Base-by-base conservation (phyloP, 306 rosid genomes). In the Ammopiptanthus mongolicus region DNA sequence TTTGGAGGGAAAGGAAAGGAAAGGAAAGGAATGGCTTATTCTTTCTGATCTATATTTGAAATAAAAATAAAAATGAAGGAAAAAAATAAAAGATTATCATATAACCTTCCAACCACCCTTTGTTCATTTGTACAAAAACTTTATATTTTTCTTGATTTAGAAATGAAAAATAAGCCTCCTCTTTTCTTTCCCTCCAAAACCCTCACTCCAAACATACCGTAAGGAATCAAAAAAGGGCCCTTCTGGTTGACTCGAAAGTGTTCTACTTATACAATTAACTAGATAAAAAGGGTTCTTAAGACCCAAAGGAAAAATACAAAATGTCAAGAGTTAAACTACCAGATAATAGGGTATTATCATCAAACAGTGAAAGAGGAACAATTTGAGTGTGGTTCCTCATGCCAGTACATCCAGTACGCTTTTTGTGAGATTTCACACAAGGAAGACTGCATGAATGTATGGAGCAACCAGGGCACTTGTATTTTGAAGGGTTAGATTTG, bases 401-500 rank as follows among this genome's bases (percentile, higher is more conserved):
- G 15, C 99, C 99, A 0, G 78, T 87, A 69, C 99, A 95, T 18
- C 89, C 87, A 7, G 86, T 81, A 46, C 88, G 93, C 31, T 18
- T 72, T 78, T 95, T 95, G 87, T 95, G 99, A 34, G 90, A 83
- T 64, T 95, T 95, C 34, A 95, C 97, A 78, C 98, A 95, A 13
- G 85, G 75, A 8, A 94, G 95, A 73, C 93, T 72, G 66, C 98
- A 96, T 23, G 98, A 87, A 57, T 87, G 90, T n/a, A 78, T 10
- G 33, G 93, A 87, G 84, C 98, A 96, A 33, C 92, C 88, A 0
- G 99, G 99, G 69, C 99, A 96, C 70, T 83, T 92, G 82, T 90
- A 96, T 69, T 87, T 92, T 9, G 85, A 89, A 10, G 88, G 87
- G 19, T 84, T 89, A 2, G 59, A 65, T 77, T 86, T 86, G 90